phyloP scores from a whole-genome alignment of 768 basidiomycete species.

The Tricholoma furcatifolium region DNA sequence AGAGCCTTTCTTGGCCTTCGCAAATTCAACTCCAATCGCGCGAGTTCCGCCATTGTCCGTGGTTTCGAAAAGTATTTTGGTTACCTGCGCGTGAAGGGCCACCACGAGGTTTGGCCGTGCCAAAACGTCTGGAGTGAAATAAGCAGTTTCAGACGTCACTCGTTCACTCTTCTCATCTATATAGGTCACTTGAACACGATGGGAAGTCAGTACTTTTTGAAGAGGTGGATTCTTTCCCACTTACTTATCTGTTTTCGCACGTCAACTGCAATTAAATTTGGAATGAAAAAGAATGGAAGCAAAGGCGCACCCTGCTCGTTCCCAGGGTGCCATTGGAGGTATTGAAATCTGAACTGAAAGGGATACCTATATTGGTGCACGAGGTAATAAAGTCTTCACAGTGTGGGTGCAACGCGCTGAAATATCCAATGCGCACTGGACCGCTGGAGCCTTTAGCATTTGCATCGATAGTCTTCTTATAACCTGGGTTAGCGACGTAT shows the following conservation, averaged over 20 bases:
- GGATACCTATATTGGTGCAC: conserved; percentile 49
- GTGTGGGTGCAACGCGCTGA: conserved; percentile 35
- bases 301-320: conserved; percentile 45
- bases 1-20: conserved; percentile 29
- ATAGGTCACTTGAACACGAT: conserved; percentile 54
- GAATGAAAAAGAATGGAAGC: not conserved
- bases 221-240: conserved; percentile 2
- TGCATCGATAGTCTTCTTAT: conserved; percentile 49
- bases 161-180: conserved; percentile 48
- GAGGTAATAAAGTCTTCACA: conserved; percentile 50
- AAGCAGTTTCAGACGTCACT: conserved; percentile 60
- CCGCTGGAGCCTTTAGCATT: conserved; percentile 46
- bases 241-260: conserved; percentile 26
- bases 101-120: conserved; percentile 61
- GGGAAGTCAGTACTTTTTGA: not conserved
- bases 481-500: conserved; percentile 43
- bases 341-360: conserved; percentile 55
- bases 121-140: conserved; percentile 59
- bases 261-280: not conserved
- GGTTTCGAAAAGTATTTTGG: conserved; percentile 47
- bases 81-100: conserved; percentile 49
- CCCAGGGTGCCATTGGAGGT: conserved; percentile 53
- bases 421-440: conserved; percentile 54
- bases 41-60: conserved; percentile 29
- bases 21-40: conserved; percentile 59